A percentile compares a stretch with the other conserved stretches of the same genome.
Conservation (phyloP, 2,329 filamentous ascomycete species). For the Chlorencoelia australis region DNA sequence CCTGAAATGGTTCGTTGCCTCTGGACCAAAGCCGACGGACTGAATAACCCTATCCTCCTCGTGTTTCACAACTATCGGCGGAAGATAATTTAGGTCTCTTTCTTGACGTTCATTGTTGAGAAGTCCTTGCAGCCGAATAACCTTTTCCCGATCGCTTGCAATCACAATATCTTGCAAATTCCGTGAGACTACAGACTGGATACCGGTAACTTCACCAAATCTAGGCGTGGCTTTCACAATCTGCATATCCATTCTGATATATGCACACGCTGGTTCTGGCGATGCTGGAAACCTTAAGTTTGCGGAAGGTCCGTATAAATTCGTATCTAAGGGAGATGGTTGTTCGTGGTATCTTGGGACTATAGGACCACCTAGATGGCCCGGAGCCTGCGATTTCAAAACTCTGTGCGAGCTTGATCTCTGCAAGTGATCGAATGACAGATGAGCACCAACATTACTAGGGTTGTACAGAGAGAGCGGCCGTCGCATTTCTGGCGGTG, state of each 20-base stretch:
- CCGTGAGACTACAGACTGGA: conserved; percentile 36
- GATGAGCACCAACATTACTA: conserved; percentile 30
- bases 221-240: conserved; percentile 45
- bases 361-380: conserved; percentile 32
- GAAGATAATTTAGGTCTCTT: conserved; percentile 49
- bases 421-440: conserved; percentile 36
- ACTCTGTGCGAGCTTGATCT: conserved; percentile 40
- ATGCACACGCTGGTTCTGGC: conserved; percentile 43
- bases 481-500: conserved; percentile 30
- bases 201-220: conserved; percentile 46
- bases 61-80: conserved; percentile 47
- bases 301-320: conserved; percentile 33
- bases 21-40: conserved; percentile 41
- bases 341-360: conserved; percentile 42
- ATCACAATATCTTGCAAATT: conserved; percentile 45
- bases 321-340: conserved; percentile 38
- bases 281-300: conserved; percentile 24
- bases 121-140: conserved; percentile 39
- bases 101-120: conserved; percentile 46
- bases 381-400: conserved; percentile 41
- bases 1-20: conserved; percentile 42
- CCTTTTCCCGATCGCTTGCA: conserved; percentile 41
- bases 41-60: conserved; percentile 46
- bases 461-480: conserved; percentile 42
- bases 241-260: conserved; percentile 47